Evolutionary conservation across 176 grass and related monocot species (phyloP).

Genomic region (Carex scoparia): DNA sequence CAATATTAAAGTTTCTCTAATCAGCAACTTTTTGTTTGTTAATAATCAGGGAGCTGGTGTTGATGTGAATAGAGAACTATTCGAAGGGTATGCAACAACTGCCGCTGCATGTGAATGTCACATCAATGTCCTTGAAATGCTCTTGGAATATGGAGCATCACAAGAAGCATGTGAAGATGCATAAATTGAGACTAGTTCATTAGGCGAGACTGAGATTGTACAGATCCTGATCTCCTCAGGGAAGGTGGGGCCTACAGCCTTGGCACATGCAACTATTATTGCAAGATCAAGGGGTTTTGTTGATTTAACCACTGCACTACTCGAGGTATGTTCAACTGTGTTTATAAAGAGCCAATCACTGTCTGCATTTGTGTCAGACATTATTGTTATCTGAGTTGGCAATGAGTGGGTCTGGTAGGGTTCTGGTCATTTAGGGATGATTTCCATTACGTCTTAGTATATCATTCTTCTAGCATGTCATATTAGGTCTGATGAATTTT

Average conservation of each 20-base stretch:
- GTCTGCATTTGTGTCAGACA: neutral
- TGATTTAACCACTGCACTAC: slow-evolving; percentile 32
- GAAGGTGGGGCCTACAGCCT: slow-evolving; percentile 24
- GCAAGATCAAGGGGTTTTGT: slow-evolving; percentile 57
- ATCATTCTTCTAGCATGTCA: neutral
- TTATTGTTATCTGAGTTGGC: neutral
- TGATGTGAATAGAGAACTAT: slow-evolving; percentile 56
- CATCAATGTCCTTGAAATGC: slow-evolving; percentile 38
- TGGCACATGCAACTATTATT: slow-evolving; percentile 40
- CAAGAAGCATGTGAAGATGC: slow-evolving; percentile 49
- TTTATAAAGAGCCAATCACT: neutral
- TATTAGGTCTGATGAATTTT: neutral
- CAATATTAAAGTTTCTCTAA: neutral
- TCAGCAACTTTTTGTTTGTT: neutral
- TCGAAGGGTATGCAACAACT: slow-evolving; percentile 53
- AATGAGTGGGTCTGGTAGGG: neutral
- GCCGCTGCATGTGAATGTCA: slow-evolving; percentile 50
- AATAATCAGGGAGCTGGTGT: slow-evolving; percentile 34
- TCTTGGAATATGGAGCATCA: slow-evolving; percentile 37
- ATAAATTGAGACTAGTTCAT: slow-evolving; percentile 37
- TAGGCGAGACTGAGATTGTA: slow-evolving; percentile 31
- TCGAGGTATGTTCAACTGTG: slow-evolving; percentile 32
- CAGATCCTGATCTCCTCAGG: slow-evolving; percentile 37
- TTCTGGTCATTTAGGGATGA: neutral
- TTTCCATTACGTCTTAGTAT: neutral